Evolutionary conservation across 179 eudicot genomes (phyloP), one percentile per base, ranked within the genome.

Genomic region (Pouteria campechiana): DNA sequence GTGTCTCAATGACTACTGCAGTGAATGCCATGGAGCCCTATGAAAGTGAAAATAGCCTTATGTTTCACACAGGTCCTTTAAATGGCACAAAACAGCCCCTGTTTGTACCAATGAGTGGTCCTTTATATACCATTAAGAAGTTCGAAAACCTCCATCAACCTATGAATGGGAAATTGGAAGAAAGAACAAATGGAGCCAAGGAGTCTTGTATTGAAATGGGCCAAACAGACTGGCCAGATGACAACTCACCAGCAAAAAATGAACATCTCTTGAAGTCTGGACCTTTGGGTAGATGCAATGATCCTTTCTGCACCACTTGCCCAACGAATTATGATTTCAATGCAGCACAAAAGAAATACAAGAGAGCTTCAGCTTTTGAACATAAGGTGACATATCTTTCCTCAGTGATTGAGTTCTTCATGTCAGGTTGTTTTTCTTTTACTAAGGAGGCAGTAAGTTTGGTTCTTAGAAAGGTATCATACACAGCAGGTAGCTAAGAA

Each of bases 291-390:
- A 74, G 74, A 72, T 83, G 94, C 52, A 57, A 67, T 54, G 90
- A 83, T 68, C 94, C 94, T 34, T 83, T 80, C 50, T 83, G 90
- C 61, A 83, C 90, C 31, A 69, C 78, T 20, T 83, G 94, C 39
- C 93, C 93, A 17, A 61, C 73, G 19, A 59, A 56, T 60, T 75
- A 67, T 48, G 50, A 67, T 46, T 33, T 46, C 17, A 63, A 59
- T 22, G 51, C 49, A 32, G 56, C 65, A 7, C 49, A 19, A 36
- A 57, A 67, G 43, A 56, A 61, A 33, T 2, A 17, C 39, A 50
- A 64, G 44, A 67, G 55, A 44, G 27, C 52, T 44, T 58, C 67
- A 24, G 73, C 65, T 38, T 50, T 40, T 41, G 10, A 28, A n/a
- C 29, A 25, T 17, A 42, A 20, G 25, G 3, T 22, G 31, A 20